Evolutionary conservation across 2,329 filamentous ascomycete species (phyloP), one percentile per base, ranked within the genome.

Genomic region (Blumeriella jaapii): DNA sequence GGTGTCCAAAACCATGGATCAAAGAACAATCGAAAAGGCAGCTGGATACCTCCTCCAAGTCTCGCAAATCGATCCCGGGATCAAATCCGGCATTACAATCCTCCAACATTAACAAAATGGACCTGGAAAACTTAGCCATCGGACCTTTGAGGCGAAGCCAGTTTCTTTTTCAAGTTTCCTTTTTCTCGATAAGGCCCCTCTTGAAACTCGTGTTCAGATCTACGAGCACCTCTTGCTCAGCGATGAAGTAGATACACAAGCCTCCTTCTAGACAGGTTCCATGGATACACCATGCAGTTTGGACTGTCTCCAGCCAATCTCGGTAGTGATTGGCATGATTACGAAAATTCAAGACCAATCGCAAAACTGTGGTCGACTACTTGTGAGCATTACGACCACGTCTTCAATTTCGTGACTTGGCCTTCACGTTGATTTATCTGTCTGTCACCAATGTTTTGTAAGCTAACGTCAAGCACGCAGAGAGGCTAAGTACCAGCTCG

Each of bases 181-280:
- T n/a, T 33, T 33, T 7, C 20, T 33, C 12, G 23, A 33, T 10
- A 26, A 17, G 13, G 14, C 15, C 11, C 31, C 31, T 3, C 10
- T 27, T 16, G 29, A 38, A n/a, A 19, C 33, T n/a, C 35, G 35
- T 1, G n/a, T 22, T 6, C 3, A 12, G 1, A 33, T 38, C 24
- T 33, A 38, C 24, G 12, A 28, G 8, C 17, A 29, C 17, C 29
- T 38, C 14, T 16, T 38, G 3, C 5, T 38, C 3, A 33, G 31
- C 15, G 12, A 29, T 13, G n/a, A 29, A 13, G 10, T 24, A 3
- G 16, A 16, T 16, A 7, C 12, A 9, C 11, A 24, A 14, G 11
- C 19, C n/a, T 2, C 12, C 12, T 12, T 15, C 7, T 14, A 28
- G 6, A 22, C 6, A 22, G 20, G 11, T 22, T 22, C 11, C 11